Percentiles rank a stretch among this genome's conserved stretches.
Conservation (phyloP, 768 basidiomycete species). For the Termitomyces sp. region DNA sequence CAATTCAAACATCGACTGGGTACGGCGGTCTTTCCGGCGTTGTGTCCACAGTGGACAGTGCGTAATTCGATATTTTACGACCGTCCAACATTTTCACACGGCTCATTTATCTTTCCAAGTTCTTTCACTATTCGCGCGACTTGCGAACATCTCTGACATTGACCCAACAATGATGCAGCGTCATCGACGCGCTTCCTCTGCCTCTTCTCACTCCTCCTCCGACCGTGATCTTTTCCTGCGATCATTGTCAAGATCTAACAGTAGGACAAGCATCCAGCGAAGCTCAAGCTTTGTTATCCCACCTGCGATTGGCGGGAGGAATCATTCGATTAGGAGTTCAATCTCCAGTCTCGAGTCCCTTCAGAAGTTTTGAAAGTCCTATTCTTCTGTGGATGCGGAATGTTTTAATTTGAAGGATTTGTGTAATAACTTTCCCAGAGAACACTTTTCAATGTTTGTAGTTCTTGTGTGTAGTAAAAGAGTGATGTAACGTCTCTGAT, state of each 20-base stretch:
- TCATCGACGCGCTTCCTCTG: conserved; percentile 71
- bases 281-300: conserved; percentile 29
- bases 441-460: neutral
- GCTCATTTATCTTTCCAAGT: conserved; percentile 32
- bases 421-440: neutral
- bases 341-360: conserved; percentile 16
- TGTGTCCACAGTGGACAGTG: conserved; percentile 81
- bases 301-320: conserved; percentile 19
- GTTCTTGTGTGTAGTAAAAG: neutral
- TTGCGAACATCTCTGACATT: conserved; percentile 67
- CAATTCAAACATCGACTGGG: conserved; percentile 33
- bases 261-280: conserved; percentile 27
- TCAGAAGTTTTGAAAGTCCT: conserved; percentile 1
- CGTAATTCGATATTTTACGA: conserved; percentile 17
- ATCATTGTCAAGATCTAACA: conserved; percentile 39
- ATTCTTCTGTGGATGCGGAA: neutral
- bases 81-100: neutral
- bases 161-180: conserved; percentile 77
- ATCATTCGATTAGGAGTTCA: conserved; percentile 12
- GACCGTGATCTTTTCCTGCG: conserved; percentile 31
- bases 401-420: neutral
- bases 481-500: neutral
- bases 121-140: conserved; percentile 70
- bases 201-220: conserved; percentile 52
- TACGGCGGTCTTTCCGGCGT: conserved; percentile 60